phyloP scores from a whole-genome alignment of 1,284 basidiomycete species.

The Ganoderma lingzhi region DNA sequence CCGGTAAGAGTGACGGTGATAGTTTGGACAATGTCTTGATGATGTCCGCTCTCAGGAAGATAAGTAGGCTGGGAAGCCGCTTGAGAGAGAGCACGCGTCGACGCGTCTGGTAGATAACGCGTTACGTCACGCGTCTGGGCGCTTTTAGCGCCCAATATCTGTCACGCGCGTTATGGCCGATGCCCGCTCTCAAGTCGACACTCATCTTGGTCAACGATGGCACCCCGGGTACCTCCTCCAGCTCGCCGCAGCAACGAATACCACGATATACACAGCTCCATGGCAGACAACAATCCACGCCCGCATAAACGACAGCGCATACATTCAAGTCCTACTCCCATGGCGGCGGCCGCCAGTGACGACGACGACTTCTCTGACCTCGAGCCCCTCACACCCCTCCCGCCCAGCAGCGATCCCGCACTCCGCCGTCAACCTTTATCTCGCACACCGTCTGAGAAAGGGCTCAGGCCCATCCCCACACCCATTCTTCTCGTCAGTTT shows the following conservation, averaged over 20 bases:
- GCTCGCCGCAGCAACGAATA: not conserved
- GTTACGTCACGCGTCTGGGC: conserved; percentile 1
- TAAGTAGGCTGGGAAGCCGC: too few species aligned
- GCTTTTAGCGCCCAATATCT: not conserved
- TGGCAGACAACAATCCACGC: conserved; percentile 32
- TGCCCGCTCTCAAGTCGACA: not conserved
- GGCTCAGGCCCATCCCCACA: conserved; percentile 50
- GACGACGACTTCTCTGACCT: conserved; percentile 16
- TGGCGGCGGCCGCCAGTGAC: not conserved
- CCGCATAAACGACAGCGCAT: conserved; percentile 37
- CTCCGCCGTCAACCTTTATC: not conserved
- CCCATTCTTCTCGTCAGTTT: conserved; percentile 64
- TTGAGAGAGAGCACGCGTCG: too few species aligned
- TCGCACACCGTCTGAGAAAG: conserved; percentile 1
- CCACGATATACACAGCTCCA: not conserved
- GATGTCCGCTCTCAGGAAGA: too few species aligned
- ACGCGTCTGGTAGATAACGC: not conserved
- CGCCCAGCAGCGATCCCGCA: conserved; percentile 28
- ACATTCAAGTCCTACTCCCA: conserved; percentile 22
- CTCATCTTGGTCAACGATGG: not conserved
- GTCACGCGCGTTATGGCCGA: not conserved
- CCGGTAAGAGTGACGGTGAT: too few species aligned
- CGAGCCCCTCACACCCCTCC: conserved; percentile 26
- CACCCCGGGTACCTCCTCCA: not conserved
- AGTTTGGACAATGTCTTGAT: too few species aligned